Base-by-base conservation (phyloP, 768 basidiomycete genomes). In the Suillus alpinus region DNA sequence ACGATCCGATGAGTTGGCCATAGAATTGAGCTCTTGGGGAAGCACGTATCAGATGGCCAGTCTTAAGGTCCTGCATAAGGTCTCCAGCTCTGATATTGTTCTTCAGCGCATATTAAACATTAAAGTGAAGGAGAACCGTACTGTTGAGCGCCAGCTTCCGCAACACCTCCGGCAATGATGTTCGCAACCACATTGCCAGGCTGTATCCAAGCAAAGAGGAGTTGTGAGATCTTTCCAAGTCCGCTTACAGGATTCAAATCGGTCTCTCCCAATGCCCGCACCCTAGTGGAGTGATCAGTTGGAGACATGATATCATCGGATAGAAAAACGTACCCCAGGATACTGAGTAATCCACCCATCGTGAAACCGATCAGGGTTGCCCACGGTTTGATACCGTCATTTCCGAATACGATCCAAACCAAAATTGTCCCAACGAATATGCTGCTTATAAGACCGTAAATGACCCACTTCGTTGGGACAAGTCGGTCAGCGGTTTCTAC, bases 41-140 rank as follows among this genome's bases (percentile, higher is more conserved):
- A 9, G 95, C 95, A 64, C 82, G 84, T 58, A 93, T 84, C n/a
- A 98, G 78, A 73, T 97, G 93, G 0, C 96, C 96, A 2, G 96
- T 97, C 77, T 98, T 98, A 61, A 98, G 78, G 74, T 98, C 96
- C 77, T 98, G 96, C 96, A 98, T 98, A 9, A 98, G 84, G 71
- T 98, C 96, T 16, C 95, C 96, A 7, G 95, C 94, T 73, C 92
- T 95, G 64, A 6, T 49, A 29, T 47, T 53, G 4, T 2, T 40
- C 26, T 59, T 66, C 55, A 62, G 59, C 26, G 37, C 13, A 60
- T 29, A 37, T 53, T 29, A 40, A 58, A 50, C 37, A 20, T 31
- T 18, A 49, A 6, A 39, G 18, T 58, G 41, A 36, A 20, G 9
- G 57, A 47, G 18, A 43, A 61, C 70, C 86, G 63, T 69, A 93